Evolutionary conservation across 148 eudicot genomes (phyloP).

Genomic region (Dianthus caryophyllus): DNA sequence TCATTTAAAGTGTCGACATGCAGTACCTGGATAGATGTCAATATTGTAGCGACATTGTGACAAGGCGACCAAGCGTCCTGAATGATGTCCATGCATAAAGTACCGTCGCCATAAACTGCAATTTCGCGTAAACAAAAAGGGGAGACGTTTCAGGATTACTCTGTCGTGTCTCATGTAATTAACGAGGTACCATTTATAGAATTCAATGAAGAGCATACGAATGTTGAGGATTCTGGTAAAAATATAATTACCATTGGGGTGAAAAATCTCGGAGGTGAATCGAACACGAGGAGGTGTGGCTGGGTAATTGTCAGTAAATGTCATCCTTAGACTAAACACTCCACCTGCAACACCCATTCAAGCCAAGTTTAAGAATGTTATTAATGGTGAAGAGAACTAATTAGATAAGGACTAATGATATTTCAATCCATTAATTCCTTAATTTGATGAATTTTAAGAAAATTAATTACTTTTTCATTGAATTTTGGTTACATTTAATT

Average conservation of each 20-base stretch:
- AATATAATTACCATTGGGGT: conserved; percentile 28
- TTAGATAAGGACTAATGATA: too few relatives aligned
- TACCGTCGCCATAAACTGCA: conserved; percentile 35
- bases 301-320: conserved; percentile 30
- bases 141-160: conserved; percentile 2
- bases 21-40: conserved; percentile 37
- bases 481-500: too few relatives aligned
- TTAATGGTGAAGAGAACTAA: too few relatives aligned
- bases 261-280: conserved; percentile 34
- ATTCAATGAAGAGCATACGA: not conserved
- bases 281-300: conserved; percentile 36
- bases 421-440: too few relatives aligned
- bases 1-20: not conserved
- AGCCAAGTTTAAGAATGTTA: not conserved
- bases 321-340: conserved; percentile 33
- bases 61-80: conserved; percentile 42
- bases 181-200: not conserved
- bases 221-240: not conserved
- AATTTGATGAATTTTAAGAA: too few relatives aligned
- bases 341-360: conserved; percentile 28
- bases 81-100: conserved; percentile 37
- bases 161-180: too few relatives aligned
- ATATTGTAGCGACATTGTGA: conserved; percentile 35
- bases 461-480: too few relatives aligned
- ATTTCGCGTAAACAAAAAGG: not conserved